Conservation (phyloP, 208 protist species). For the Wallacemonas sp. region DNA sequence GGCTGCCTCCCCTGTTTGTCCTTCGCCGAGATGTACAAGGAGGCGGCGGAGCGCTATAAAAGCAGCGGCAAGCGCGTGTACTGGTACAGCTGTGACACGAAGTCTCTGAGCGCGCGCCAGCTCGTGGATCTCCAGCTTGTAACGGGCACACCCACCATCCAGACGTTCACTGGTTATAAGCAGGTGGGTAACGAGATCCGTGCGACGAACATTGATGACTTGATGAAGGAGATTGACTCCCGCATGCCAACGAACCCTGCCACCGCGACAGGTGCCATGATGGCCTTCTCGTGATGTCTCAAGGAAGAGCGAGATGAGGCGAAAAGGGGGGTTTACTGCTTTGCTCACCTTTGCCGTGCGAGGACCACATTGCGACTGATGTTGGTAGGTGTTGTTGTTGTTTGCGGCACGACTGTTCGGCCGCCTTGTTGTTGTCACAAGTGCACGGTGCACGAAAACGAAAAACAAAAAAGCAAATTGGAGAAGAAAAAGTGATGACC, state of each 20-base stretch:
- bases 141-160: conserved; percentile 86
- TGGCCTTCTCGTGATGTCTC: not conserved
- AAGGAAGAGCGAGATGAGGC: no score
- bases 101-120: conserved; percentile 49
- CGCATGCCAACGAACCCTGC: conserved; percentile 29
- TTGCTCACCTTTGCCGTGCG: no score
- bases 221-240: conserved; percentile 64
- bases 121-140: conserved; percentile 89
- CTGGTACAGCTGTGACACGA: conserved; percentile 91
- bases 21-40: conserved; percentile 92
- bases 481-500: no score
- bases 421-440: no score
- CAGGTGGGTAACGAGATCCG: conserved; percentile 89
- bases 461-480: no score
- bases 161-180: conserved; percentile 79
- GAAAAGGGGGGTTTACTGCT: no score
- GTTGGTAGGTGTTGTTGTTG: no score
- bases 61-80: conserved; percentile 59
- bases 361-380: no score
- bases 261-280: no score
- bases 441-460: no score
- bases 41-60: conserved; percentile 42
- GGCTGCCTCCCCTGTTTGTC: conserved; percentile 90
- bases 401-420: no score
- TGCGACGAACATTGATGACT: conserved; percentile 75